Percentiles rank a stretch among this genome's conserved stretches.
Evolutionary conservation across 2,329 filamentous ascomycete genomes (phyloP).

Genomic region (Aureobasidium mangrovei): DNA sequence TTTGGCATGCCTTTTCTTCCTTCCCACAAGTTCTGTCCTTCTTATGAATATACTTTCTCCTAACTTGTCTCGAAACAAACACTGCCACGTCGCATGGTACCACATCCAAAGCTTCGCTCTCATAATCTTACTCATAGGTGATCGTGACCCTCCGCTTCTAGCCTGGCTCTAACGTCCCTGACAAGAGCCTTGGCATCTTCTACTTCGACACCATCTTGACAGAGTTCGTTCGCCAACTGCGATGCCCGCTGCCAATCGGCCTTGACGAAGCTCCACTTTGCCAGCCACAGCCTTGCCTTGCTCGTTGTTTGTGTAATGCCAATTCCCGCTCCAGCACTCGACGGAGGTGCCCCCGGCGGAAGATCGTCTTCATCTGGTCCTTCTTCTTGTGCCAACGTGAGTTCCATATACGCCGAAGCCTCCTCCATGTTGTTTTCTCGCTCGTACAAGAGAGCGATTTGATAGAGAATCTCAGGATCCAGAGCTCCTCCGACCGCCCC

Average conservation of each 20-base stretch:
- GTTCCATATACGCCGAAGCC: slow-evolving; percentile 88
- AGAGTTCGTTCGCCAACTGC: slow-evolving; percentile 79
- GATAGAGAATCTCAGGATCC: slow-evolving; percentile 82
- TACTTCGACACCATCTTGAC: slow-evolving; percentile 90
- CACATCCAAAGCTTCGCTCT: background rate
- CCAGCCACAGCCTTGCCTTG: slow-evolving; percentile 89
- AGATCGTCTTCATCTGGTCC: slow-evolving; percentile 43
- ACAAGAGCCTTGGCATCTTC: slow-evolving; percentile 94
- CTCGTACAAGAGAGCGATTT: slow-evolving; percentile 87
- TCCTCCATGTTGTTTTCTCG: slow-evolving; percentile 67
- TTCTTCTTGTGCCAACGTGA: slow-evolving; percentile 86
- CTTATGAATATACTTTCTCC: slow-evolving; percentile 2
- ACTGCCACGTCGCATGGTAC: background rate
- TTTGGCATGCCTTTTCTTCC: background rate
- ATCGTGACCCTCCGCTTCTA: slow-evolving; percentile 40
- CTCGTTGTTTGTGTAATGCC: slow-evolving; percentile 88
- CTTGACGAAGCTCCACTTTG: slow-evolving; percentile 65
- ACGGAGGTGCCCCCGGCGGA: slow-evolving; percentile 23
- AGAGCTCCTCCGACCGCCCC: slow-evolving; percentile 51
- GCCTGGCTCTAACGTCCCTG: slow-evolving; percentile 70
- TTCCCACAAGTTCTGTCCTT: background rate
- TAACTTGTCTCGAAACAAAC: background rate
- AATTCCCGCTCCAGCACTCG: slow-evolving; percentile 44
- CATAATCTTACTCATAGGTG: background rate
- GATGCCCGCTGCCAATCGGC: slow-evolving; percentile 69